A percentile compares a stretch with the other conserved stretches of the same genome.
These are phyloP conservation scores for Acacia crassicarpa DNA, from an alignment of 306 rosid species.

Conservation along the genomic window DNA sequence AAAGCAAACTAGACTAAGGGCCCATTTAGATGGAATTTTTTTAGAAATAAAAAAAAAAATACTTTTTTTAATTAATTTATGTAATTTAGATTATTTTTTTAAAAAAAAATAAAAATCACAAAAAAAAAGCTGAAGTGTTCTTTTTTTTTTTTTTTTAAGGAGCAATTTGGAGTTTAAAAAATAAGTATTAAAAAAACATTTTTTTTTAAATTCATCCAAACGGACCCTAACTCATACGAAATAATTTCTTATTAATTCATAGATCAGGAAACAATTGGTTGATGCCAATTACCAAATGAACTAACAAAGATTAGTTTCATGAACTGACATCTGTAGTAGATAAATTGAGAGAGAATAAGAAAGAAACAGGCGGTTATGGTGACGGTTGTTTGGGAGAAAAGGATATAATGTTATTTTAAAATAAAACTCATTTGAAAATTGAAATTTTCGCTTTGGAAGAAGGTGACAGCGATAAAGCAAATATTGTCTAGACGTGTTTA, in stretches of 20 bases:
- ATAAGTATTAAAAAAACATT: too few relatives aligned
- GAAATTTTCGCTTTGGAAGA: constrained; percentile 1
- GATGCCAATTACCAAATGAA: background rate
- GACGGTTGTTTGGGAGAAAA: too few relatives aligned
- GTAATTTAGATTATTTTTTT: too few relatives aligned
- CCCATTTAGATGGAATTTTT: too few relatives aligned
- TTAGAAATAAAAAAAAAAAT: too few relatives aligned
- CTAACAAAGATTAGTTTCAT: background rate
- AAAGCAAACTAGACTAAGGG: background rate
- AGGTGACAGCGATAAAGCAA: background rate
- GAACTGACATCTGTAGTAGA: background rate
- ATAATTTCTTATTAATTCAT: background rate
- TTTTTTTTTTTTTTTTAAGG: too few relatives aligned
- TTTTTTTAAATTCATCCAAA: too few relatives aligned
- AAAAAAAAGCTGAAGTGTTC: too few relatives aligned
- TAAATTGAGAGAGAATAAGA: background rate
- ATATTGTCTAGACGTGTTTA: too few relatives aligned
- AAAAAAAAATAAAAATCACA: too few relatives aligned
- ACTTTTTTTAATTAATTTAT: too few relatives aligned
- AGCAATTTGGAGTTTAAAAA: too few relatives aligned
- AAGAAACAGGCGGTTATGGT: background rate
- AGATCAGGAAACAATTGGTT: background rate
- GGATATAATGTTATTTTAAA: background rate
- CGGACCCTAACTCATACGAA: background rate
- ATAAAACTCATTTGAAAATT: background rate